Percentiles rank a stretch among this genome's conserved stretches.
These are phyloP conservation scores for Xanthoparmelia taractica DNA, from an alignment of 495 filamentous ascomycete genomes.

Conservation along the genomic window DNA sequence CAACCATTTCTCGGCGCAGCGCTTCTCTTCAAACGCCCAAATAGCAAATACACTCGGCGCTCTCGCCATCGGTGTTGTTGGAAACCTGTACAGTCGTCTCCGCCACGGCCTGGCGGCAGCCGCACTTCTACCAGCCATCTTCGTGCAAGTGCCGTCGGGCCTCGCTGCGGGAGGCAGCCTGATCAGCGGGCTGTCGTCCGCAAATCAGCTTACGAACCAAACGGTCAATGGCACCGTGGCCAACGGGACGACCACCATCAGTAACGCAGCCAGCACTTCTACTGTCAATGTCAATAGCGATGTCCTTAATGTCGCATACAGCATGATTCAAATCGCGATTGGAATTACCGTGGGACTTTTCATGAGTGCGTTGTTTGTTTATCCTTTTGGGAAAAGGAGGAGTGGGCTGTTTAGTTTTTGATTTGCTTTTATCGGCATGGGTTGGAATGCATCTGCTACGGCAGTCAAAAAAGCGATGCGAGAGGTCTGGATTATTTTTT, in stretches of 20 bases:
- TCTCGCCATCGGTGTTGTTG: conserved; percentile 75
- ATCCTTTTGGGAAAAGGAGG: conserved; percentile 84
- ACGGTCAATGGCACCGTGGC: conserved; percentile 27
- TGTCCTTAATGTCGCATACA: conserved; percentile 77
- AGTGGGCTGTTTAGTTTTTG: conserved; percentile 86
- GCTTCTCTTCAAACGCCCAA: conserved; percentile 70
- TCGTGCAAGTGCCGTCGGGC: conserved; percentile 88
- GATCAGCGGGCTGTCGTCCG: conserved; percentile 75
- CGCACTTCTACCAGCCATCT: conserved; percentile 85
- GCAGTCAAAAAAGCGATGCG: too few species aligned
- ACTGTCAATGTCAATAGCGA: conserved; percentile 48
- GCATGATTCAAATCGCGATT: conserved; percentile 86
- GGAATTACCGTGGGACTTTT: conserved; percentile 90
- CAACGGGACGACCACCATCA: conserved; percentile 41
- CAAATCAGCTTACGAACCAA: conserved; percentile 59
- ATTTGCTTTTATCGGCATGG: neutral
- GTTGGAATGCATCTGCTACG: neutral
- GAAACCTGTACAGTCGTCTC: conserved; percentile 81
- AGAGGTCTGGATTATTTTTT: too few species aligned
- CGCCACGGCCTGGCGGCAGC: conserved; percentile 79
- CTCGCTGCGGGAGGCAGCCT: conserved; percentile 77
- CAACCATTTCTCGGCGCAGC: conserved; percentile 67
- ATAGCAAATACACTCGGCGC: conserved; percentile 80
- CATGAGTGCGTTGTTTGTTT: conserved; percentile 75
- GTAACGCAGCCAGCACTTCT: conserved; percentile 34